Conservation (phyloP, 2,329 filamentous ascomycete genomes). For the Alternaria sp. region DNA sequence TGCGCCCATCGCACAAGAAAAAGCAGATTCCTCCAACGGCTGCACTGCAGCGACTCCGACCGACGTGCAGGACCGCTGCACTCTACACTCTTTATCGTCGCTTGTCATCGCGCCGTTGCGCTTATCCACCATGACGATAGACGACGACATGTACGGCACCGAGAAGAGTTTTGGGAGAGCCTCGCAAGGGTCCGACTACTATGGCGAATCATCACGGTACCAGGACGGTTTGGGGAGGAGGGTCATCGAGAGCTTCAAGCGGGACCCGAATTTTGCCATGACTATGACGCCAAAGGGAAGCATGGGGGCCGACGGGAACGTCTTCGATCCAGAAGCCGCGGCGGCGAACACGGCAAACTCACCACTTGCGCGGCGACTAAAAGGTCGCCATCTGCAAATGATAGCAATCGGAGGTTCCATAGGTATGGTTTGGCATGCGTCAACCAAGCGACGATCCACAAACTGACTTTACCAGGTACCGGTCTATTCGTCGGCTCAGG, state of each 20-base stretch:
- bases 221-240: conserved; percentile 46
- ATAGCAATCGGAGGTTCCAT: conserved; percentile 96
- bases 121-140: conserved; percentile 32
- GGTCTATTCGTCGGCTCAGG: conserved; percentile 84
- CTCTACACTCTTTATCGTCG: conserved; percentile 5
- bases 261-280: conserved; percentile 51
- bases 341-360: conserved; percentile 71
- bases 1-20: conserved; percentile 2
- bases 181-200: conserved; percentile 45
- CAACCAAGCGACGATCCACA: conserved; percentile 2
- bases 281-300: conserved; percentile 55
- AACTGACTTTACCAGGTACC: conserved; percentile 40
- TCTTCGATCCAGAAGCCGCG: conserved; percentile 68
- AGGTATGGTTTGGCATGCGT: conserved; percentile 36
- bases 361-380: conserved; percentile 69
- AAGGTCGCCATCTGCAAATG: conserved; percentile 80
- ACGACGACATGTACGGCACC: conserved; percentile 47
- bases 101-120: conserved; percentile 7
- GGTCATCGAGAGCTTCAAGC: conserved; percentile 52
- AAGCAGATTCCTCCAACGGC: conserved; percentile 7
- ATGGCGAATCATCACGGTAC: conserved; percentile 47
- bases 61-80: conserved; percentile 30
- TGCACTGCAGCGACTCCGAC: conserved; percentile 22
- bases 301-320: conserved; percentile 60
- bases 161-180: conserved; percentile 49